Base-by-base conservation (phyloP, 768 basidiomycete genomes). In the Podaxis sp. region DNA sequence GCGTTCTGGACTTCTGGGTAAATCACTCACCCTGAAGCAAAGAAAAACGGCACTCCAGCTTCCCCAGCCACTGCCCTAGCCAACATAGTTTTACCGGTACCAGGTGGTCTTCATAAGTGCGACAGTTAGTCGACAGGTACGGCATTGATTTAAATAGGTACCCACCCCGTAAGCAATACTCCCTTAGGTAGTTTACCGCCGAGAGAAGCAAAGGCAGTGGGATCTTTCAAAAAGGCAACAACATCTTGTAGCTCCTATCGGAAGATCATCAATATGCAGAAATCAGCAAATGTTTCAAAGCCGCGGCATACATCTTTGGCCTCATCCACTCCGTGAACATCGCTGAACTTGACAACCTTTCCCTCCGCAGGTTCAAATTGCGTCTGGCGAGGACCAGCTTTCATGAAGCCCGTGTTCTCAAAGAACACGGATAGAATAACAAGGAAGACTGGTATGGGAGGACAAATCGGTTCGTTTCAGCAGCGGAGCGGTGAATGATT, bases 41-140 rank as follows among this genome's bases (percentile, higher is more conserved):
- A 97, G 74, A 98, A 88, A 81, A 99, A 99, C 0, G 95, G 95
- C 46, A 99, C 97, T 15, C 91, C 96, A 15, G 97, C 97, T 79
- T 99, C 97, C 52, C 97, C 97, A 2, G 97, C 97, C 5, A 98
- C 90, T 8, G 97, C 97, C 64, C 96, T 82, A 4, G 97, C 97
- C n/a, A 99, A 82, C 84, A 99, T 85, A 2, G 97, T 99, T 80
- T 99, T 99, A 72, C 97, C 97, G 15, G 97, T 99, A 66, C 96
- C 94, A 33, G 94, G 93, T 24, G 90, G 87, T 24, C 83, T 84
- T 50, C 38, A 57, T 24, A 60, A 55, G 26, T 49, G 24, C 10
- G 44, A 52, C 11, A 26, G n/a, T 70, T 56, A 68, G 52, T 60
- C n/a, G 36, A 38, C 20, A 36, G n/a, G 20, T 61, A 54, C 41